Conservation (phyloP, 495 filamentous ascomycete species). For the Aspergillus bridgeri region DNA sequence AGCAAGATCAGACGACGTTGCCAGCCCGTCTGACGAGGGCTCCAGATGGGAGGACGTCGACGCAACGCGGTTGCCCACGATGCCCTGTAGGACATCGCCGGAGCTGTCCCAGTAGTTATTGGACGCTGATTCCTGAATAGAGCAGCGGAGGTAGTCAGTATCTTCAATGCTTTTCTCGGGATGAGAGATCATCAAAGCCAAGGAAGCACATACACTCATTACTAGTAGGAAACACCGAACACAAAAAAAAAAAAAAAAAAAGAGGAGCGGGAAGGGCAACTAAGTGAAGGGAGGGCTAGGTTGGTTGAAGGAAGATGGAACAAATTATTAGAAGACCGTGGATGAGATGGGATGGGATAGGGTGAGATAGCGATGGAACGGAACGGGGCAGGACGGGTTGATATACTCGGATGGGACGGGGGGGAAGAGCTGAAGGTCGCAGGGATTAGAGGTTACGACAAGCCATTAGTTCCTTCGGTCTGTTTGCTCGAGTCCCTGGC, state of each 20-base stretch:
- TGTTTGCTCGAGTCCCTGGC: neutral
- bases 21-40: constrained; percentile 12
- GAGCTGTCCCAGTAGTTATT: constrained; percentile 29
- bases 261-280: too few species aligned
- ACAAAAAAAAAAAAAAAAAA: neutral
- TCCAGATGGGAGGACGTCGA: constrained; percentile 17
- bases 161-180: neutral
- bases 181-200: neutral
- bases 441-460: neutral
- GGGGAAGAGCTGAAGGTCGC: too few species aligned
- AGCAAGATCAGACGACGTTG: constrained; percentile 17
- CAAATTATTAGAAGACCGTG: too few species aligned
- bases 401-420: neutral
- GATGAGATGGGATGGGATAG: neutral
- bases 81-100: constrained; percentile 36
- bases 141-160: too few species aligned
- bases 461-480: neutral
- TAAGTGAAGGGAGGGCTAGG: too few species aligned
- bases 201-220: constrained; percentile 11
- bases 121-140: neutral
- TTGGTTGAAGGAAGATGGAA: neutral
- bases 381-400: neutral
- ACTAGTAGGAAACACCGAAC: neutral
- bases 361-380: neutral
- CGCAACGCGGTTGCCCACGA: constrained; percentile 24